Evolutionary conservation across 2,329 filamentous ascomycete genomes (phyloP), one percentile per base, ranked within the genome.

Genomic region (Colletotrichum sidae): DNA sequence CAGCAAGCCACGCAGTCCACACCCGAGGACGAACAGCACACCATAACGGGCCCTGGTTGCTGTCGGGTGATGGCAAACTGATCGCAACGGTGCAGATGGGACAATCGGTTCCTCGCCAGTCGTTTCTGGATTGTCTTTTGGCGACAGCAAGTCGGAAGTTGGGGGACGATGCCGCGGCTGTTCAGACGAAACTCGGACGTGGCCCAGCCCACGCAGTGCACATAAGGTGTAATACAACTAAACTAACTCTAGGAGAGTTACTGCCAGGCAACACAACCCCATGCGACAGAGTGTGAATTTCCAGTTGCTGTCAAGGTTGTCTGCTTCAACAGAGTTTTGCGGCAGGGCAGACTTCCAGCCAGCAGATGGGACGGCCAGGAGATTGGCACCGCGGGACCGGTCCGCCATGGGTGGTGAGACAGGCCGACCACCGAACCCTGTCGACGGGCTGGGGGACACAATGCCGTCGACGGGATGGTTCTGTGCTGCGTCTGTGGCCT

Each of bases 391-490:
- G 52, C 58, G 62, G 62, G 58, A 57, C 62, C 47, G 58, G 52
- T 53, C 58, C 62, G 41, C 51, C 42, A 52, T 62, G 47, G 52
- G 52, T 65, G 58, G 52, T 60, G 53, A 65, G 62, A 65, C 62
- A 42, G 15, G 47, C 47, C 52, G 47, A 62, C 62, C 41, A 49
- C 52, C 52, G 52, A 62, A 62, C 62, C 62, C 62, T 62, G 62
- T 62, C 58, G 52, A 56, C 17, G 35, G 11, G 37, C 12, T 33
- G 50, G 55, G 44, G 44, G 11, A 37, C 37, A 42, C 39, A 51
- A 58, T 58, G 55, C 55, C 55, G 46, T 57, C 15, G 46, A 46
- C 17, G 9, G 15, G 44, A 46, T 17, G 44, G 44, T 25, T 49
- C 25, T 17, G 10, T 8, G 46, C 10, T 49, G 46, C 25, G 33